Evolutionary conservation across 2,329 filamentous ascomycete genomes (phyloP).

Genomic region (Aspergillus eucalypticola): DNA sequence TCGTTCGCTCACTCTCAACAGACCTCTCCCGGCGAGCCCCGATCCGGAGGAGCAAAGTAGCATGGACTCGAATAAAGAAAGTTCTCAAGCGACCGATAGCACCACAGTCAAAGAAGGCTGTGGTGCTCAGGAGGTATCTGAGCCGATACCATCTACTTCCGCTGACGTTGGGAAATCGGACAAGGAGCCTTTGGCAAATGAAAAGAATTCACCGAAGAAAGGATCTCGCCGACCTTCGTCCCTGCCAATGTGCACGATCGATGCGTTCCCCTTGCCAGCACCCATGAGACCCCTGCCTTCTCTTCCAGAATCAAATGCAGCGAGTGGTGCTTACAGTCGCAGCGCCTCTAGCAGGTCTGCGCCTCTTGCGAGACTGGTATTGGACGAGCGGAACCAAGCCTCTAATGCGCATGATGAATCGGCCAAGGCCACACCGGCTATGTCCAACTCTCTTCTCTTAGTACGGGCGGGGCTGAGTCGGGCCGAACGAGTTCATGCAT

Average conservation of each 20-base stretch:
- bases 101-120: not conserved
- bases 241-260: slow-evolving; percentile 28
- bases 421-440: not conserved
- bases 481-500: slow-evolving; percentile 28
- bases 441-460: slow-evolving; percentile 9
- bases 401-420: not conserved
- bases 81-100: not conserved
- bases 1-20: slow-evolving; percentile 16
- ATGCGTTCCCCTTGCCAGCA: slow-evolving; percentile 38
- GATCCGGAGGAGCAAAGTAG: slow-evolving; percentile 1
- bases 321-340: slow-evolving; percentile 2
- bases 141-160: not conserved
- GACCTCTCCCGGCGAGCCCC: slow-evolving; percentile 8
- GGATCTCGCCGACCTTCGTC: slow-evolving; percentile 24
- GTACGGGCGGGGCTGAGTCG: slow-evolving; percentile 22
- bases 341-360: not conserved
- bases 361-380: not conserved
- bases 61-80: not conserved
- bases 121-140: not conserved
- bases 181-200: not conserved
- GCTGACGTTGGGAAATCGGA: not conserved
- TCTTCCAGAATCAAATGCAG: slow-evolving; percentile 26
- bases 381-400: not conserved
- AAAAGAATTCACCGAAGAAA: slow-evolving; percentile 10
- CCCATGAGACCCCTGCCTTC: slow-evolving; percentile 38